Evolutionary conservation across 257 asterid genomes (phyloP).

Genomic region (Nicotiana obtusifolia): DNA sequence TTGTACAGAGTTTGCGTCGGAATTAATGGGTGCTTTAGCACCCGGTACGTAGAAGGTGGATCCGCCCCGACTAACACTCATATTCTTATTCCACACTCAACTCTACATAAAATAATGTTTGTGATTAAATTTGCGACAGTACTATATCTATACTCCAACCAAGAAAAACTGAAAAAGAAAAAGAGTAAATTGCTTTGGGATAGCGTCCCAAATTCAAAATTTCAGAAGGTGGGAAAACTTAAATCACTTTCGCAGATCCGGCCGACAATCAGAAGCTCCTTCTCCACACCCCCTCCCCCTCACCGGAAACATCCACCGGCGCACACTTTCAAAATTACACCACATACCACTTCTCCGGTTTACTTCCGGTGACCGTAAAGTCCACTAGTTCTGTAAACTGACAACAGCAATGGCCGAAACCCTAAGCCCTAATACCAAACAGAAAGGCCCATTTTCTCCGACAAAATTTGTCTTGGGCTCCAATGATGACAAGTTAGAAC

Average conservation of each 20-base stretch:
- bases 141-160: too few relatives aligned
- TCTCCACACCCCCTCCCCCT: neutral
- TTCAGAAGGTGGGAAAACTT: neutral
- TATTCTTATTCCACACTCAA: too few relatives aligned
- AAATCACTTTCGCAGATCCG: neutral
- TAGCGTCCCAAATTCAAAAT: neutral
- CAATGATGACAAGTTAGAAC: constrained; percentile 81
- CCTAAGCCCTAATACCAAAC: constrained; percentile 67
- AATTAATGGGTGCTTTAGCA: too few relatives aligned
- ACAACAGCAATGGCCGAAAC: constrained; percentile 47
- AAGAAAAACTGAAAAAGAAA: neutral
- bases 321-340: too few relatives aligned
- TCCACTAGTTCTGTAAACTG: neutral
- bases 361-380: neutral
- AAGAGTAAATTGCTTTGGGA: neutral
- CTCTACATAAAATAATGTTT: too few relatives aligned
- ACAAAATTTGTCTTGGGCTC: constrained; percentile 74
- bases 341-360: neutral
- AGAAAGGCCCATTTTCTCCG: constrained; percentile 59
- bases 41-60: too few relatives aligned
- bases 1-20: too few relatives aligned
- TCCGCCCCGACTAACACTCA: too few relatives aligned
- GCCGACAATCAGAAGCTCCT: neutral
- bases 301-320: neutral
- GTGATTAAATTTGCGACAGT: too few relatives aligned